A percentile compares a stretch with the other conserved stretches of the same genome.
phyloP scores from a whole-genome alignment of 768 basidiomycete genomes.

The Rhodosporidiobolus sp. region DNA sequence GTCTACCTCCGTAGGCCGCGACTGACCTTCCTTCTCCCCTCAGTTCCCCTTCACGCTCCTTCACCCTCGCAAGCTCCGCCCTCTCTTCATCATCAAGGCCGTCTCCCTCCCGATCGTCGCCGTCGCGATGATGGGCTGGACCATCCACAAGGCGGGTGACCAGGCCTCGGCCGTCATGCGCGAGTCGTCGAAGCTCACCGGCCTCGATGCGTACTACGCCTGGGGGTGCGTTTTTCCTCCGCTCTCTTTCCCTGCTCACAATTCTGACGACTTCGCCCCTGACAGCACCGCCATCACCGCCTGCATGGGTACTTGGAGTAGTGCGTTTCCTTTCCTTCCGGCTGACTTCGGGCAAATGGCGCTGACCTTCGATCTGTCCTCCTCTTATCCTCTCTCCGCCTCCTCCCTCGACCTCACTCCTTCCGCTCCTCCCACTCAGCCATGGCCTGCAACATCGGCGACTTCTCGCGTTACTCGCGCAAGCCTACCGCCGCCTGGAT shows the following conservation, averaged over 20 bases:
- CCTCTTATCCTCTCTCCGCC: too few relatives aligned
- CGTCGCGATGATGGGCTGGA: slow-evolving; percentile 34
- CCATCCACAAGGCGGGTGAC: slow-evolving; percentile 29
- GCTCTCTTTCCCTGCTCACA: too few relatives aligned
- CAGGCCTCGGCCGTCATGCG: slow-evolving; percentile 15
- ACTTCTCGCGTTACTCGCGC: slow-evolving; percentile 26
- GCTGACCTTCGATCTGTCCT: too few relatives aligned
- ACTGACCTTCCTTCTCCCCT: too few relatives aligned
- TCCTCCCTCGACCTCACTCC: too few relatives aligned
- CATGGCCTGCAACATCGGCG: slow-evolving; percentile 28
- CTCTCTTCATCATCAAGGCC: slow-evolving; percentile 37
- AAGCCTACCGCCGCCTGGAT: slow-evolving; percentile 8
- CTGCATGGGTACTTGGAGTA: slow-evolving; percentile 19
- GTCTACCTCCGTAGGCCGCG: neutral
- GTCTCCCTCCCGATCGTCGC: slow-evolving; percentile 33
- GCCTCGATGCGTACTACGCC: slow-evolving; percentile 14
- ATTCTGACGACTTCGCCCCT: neutral
- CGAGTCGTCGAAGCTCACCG: slow-evolving; percentile 8
- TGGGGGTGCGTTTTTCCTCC: too few relatives aligned
- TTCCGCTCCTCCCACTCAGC: neutral
- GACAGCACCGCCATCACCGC: slow-evolving; percentile 24
- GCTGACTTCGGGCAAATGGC: too few relatives aligned
- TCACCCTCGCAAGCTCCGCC: slow-evolving; percentile 32
- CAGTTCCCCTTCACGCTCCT: slow-evolving; percentile 28
- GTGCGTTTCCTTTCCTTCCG: neutral